Conservation (phyloP, 2,329 filamentous ascomycete genomes). For the Aschersonia sp. region DNA sequence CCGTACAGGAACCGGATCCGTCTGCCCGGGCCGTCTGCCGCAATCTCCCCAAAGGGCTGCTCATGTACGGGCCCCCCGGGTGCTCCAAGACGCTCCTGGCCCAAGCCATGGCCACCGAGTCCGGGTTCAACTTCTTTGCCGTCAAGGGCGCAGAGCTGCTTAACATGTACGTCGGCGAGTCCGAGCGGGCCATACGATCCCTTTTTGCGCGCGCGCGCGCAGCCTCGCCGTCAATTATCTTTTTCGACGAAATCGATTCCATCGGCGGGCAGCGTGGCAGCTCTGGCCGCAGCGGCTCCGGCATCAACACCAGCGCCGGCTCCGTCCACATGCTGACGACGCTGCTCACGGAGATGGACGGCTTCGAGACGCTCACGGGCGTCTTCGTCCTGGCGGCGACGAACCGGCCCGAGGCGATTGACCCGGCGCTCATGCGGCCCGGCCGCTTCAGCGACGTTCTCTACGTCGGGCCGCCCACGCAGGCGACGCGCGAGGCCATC, state of each 20-base stretch:
- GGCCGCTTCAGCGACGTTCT: constrained; percentile 75
- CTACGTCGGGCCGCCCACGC: constrained; percentile 72
- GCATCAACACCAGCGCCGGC: constrained; percentile 27
- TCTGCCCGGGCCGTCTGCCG: constrained; percentile 21
- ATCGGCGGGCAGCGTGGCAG: constrained; percentile 43
- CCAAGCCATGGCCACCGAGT: constrained; percentile 81
- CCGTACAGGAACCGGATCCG: constrained; percentile 13
- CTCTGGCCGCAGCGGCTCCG: no score
- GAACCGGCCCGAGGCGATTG: constrained; percentile 75
- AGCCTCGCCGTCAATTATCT: constrained; percentile 85
- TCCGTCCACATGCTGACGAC: constrained; percentile 79
- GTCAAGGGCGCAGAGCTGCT: constrained; percentile 89
- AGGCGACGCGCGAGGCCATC: constrained; percentile 60
- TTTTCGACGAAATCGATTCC: constrained; percentile 92
- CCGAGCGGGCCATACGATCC: constrained; percentile 70
- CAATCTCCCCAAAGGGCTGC: constrained; percentile 61
- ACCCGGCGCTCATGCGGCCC: constrained; percentile 71
- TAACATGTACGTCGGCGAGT: constrained; percentile 95
- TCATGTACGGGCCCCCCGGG: constrained; percentile 84
- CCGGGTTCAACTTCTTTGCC: constrained; percentile 82
- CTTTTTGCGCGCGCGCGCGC: constrained; percentile 74
- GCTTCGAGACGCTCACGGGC: constrained; percentile 70
- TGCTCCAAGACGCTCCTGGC: constrained; percentile 91
- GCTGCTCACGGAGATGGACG: constrained; percentile 88
- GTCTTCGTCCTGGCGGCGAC: constrained; percentile 85